Evolutionary conservation across 148 eudicot species (phyloP).

Genomic region (Chenopodium quinoa): DNA sequence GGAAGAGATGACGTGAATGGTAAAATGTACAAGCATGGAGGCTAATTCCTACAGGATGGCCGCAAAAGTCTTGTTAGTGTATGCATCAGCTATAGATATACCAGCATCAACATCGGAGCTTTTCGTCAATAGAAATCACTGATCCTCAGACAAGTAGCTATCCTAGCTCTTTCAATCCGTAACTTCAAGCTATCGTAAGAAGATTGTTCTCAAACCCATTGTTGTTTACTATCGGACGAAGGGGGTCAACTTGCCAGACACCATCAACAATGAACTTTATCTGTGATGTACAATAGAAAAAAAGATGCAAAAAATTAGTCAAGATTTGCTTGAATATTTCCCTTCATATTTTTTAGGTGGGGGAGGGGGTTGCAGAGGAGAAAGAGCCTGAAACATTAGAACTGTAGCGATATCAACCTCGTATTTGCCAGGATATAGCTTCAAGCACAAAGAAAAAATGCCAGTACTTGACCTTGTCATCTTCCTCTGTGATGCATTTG

Average conservation of each 20-base stretch:
- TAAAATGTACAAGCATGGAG: conserved; percentile 18
- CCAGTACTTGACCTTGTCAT: conserved; percentile 81
- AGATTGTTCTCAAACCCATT: conserved; percentile 69
- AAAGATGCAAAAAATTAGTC: neutral
- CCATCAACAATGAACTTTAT: conserved; percentile 94
- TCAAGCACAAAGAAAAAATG: conserved; percentile 55
- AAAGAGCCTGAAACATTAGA: neutral
- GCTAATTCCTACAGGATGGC: conserved; percentile 1
- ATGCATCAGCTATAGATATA: conserved; percentile 16
- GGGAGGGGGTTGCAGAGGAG: too few species aligned
- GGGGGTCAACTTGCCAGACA: conserved; percentile 74
- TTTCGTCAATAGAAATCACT: neutral
- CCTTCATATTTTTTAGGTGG: neutral
- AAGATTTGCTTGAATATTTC: neutral
- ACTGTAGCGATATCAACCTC: conserved; percentile 46
- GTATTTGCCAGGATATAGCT: conserved; percentile 84
- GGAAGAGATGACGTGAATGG: neutral
- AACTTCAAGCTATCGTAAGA: conserved; percentile 43
- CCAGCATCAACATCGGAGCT: neutral
- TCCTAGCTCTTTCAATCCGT: neutral
- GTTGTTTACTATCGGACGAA: conserved; percentile 64
- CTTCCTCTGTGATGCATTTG: conserved; percentile 56
- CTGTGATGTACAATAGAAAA: conserved; percentile 38
- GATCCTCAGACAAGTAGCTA: neutral
- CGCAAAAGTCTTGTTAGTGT: conserved; percentile 14